Base-by-base conservation (phyloP, 495 filamentous ascomycete species). In the Penicillium bovifimosum region DNA sequence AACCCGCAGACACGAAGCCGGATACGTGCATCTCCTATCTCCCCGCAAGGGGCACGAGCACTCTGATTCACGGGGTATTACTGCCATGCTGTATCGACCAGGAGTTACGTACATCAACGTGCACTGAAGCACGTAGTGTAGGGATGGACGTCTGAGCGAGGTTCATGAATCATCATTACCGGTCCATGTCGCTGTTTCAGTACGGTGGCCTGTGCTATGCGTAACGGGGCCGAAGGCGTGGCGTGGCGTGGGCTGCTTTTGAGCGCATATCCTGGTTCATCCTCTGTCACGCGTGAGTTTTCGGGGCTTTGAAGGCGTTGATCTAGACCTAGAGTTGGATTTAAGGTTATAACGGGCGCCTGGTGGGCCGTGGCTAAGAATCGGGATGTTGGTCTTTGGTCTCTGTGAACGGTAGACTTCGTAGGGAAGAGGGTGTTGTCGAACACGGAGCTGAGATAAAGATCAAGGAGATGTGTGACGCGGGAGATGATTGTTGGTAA, bases 1-100 rank as follows among this genome's bases (percentile, higher is more conserved):
- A 50, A 42, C 27, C 29, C 27, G 48, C 39, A 42, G 29, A 6
- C 26, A 45, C n/a, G 33, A 26, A 13, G 31, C 29, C 34, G 46
- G 46, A 35, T 48, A 48, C 18, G 14, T 34, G 26, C 46, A 48
- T 48, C 33, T 48, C 46, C 38, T 38, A 48, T 18, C 16, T 34
- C 31, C 10, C 44, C 10, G n/a, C 18, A 24, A 34, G 28, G 29
- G 5, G 16, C 17, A 2, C n/a, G 17, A 9, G 18, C 46, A 38
- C 20, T 38, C 24, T 28, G 20, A 48, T 13, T 24, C 20, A 24
- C 20, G 4, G 20, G 20, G 8, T 0, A 42, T 14, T 42, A 17
- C 29, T 39, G 46, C 34, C 46, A 39, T 48, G 46, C 33, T 13
- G 34, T 28, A 39, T 48, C 34, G 1, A 29, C 41, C 26, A 14